phyloP scores from a whole-genome alignment of 225 moss, liverwort and hornwort species.

The Pseudisothecium myosuroides region DNA sequence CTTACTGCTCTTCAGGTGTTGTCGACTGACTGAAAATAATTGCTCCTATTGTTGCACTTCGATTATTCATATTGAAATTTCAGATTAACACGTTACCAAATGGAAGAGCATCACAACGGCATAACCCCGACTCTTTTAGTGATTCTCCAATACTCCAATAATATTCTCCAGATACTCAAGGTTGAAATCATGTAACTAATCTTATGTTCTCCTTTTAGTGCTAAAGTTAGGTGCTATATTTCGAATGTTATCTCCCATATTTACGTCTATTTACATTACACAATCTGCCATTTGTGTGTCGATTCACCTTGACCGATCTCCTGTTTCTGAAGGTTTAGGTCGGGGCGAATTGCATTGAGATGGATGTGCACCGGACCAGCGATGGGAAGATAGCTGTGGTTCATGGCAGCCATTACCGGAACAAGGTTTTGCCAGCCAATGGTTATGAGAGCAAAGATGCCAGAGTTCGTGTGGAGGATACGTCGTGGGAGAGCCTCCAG shows the following conservation, averaged over 20 bases:
- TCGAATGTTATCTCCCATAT: neutral
- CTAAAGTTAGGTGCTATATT: neutral
- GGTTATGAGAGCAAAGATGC: neutral
- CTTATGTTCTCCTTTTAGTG: neutral
- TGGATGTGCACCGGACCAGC: constrained; percentile 50
- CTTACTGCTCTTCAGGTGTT: constrained; percentile 43
- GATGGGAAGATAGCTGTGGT: constrained; percentile 37
- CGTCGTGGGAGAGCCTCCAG: constrained; percentile 18
- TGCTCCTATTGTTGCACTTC: neutral
- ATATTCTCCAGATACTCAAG: neutral
- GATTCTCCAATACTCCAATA: neutral
- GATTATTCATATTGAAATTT: neutral
- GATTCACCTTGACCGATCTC: neutral
- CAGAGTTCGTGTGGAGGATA: constrained; percentile 22
- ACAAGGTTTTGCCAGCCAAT: constrained; percentile 26
- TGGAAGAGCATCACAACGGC: neutral
- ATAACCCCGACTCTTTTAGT: neutral
- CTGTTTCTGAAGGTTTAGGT: constrained; percentile 42
- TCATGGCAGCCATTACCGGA: constrained; percentile 31
- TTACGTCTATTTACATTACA: neutral
- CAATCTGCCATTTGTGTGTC: neutral
- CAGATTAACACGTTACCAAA: neutral
- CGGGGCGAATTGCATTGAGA: constrained; percentile 51
- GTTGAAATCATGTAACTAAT: neutral
- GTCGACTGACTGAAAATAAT: neutral